Evolutionary conservation across 2,329 filamentous ascomycete genomes (phyloP), one percentile per base, ranked within the genome.

Genomic region (Colletotrichum abscissum): DNA sequence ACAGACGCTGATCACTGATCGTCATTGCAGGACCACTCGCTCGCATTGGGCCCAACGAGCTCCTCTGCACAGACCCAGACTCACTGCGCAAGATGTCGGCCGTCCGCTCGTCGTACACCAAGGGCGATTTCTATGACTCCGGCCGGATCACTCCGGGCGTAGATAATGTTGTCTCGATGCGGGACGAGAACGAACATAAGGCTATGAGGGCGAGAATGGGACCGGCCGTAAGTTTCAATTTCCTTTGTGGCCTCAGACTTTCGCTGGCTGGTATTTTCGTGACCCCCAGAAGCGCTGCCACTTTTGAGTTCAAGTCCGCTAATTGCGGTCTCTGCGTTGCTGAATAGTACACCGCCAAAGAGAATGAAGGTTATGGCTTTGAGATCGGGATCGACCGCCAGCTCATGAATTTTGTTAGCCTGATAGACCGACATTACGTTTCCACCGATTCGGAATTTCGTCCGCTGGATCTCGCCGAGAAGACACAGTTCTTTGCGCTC

Each of bases 401-500:
- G 62, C 75, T 86, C 2, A 38, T 78, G 16, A 78, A 75, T 28
- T 83, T 89, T 19, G 76, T 89, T 12, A 76, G 82, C 1, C 81
- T 90, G 3, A 82, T 90, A 42, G 82, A 85, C 22, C 76, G 76
- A 38, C 87, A 87, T 75, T 90, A 90, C 67, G 75, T 85, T 9
- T 85, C 84, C 4, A 84, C 76, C 1, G 77, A 81, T 4, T 74
- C 70, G 2, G 72, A 81, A 1, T 81, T 81, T 28, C 76, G 77
- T 0, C 81, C 80, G 0, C 80, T 90, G 69, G 87, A 90, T 75
- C 79, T 90, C 56, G 86, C 85, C 26, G 80, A 82, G 52, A 87
- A 87, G 74, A 84, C 85, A 3, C 86, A 87, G 28, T 89, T 85
- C 81, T 88, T 90, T 68, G 85, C 88, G 1, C 79, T 90, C 0